Conservation (phyloP, 73 alveolate genomes). For the Durusdinium trenchii region DNA sequence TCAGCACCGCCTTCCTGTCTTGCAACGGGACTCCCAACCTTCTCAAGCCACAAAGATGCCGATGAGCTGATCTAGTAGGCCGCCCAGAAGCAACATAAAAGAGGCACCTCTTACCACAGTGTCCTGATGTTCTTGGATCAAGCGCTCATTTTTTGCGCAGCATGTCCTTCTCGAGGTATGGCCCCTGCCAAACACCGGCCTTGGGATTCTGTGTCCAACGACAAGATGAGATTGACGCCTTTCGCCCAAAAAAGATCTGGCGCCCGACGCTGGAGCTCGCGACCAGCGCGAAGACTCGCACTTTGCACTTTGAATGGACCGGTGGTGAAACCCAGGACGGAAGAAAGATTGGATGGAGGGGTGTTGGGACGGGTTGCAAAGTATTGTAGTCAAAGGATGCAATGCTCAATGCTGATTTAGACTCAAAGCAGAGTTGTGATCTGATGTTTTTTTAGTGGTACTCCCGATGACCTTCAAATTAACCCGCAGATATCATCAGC, state of each 20-base stretch:
- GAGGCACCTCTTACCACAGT: too few species aligned
- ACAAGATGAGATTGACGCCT: conserved; percentile 48
- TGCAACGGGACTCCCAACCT: too few species aligned
- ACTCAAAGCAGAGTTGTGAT: neutral
- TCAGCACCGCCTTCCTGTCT: too few species aligned
- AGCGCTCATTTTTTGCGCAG: too few species aligned
- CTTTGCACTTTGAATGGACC: conserved; percentile 33
- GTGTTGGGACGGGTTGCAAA: neutral
- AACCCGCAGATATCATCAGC: neutral
- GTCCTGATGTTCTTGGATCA: too few species aligned
- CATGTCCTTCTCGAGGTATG: too few species aligned
- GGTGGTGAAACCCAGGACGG: conserved; percentile 20
- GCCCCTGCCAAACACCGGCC: conserved; percentile 46
- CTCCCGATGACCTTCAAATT: too few species aligned
- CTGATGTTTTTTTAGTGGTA: too few species aligned
- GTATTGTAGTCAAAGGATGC: neutral
- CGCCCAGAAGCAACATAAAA: too few species aligned
- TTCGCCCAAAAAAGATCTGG: conserved; percentile 67
- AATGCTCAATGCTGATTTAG: neutral
- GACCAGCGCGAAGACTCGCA: too few species aligned
- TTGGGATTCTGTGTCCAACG: conserved; percentile 61
- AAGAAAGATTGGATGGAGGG: neutral
- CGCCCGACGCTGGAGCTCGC: conserved; percentile 39
- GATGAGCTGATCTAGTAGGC: too few species aligned
- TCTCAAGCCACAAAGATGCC: too few species aligned